Conservation (phyloP, 2,329 filamentous ascomycete species). For the Neopestalotiopsis sp. region DNA sequence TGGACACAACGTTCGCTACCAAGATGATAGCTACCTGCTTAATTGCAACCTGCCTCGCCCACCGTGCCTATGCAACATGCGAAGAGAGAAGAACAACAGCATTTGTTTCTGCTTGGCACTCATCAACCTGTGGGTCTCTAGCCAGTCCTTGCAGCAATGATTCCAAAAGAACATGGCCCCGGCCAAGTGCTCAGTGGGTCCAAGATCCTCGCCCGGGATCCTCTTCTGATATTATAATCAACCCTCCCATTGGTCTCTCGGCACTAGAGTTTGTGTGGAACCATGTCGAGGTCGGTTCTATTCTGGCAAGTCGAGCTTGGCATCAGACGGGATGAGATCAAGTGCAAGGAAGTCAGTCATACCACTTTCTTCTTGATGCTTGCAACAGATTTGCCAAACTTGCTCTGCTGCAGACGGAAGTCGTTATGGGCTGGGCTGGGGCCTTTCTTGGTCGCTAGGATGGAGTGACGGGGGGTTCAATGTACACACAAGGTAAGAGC, state of each 20-base stretch:
- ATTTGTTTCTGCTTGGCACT: not conserved
- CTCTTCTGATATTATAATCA: constrained; percentile 12
- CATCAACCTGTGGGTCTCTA: not conserved
- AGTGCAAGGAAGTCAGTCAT: constrained; percentile 8
- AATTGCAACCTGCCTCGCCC: not conserved
- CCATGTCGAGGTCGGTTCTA: not conserved
- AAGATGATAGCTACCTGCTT: not conserved
- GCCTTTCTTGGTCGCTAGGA: not conserved
- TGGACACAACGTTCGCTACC: not conserved
- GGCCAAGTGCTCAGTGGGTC: not conserved
- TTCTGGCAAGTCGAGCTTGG: constrained; percentile 4
- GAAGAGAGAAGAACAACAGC: not conserved
- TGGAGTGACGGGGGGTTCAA: not conserved
- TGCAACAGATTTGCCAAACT: not conserved
- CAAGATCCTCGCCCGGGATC: constrained; percentile 7
- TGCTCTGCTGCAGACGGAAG: not conserved
- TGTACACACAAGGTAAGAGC: not conserved
- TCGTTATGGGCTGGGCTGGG: not conserved
- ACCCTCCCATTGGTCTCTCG: constrained; percentile 5
- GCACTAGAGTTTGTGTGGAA: constrained; percentile 8
- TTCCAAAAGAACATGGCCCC: constrained; percentile 9
- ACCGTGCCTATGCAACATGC: no score
- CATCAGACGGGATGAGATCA: constrained; percentile 1
- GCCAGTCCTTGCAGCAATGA: constrained; percentile 11
- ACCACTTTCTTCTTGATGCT: constrained; percentile 9